Percentiles rank a stretch among this genome's conserved stretches.
phyloP scores from a whole-genome alignment of 208 protist genomes.

The Crithidia bombi region DNA sequence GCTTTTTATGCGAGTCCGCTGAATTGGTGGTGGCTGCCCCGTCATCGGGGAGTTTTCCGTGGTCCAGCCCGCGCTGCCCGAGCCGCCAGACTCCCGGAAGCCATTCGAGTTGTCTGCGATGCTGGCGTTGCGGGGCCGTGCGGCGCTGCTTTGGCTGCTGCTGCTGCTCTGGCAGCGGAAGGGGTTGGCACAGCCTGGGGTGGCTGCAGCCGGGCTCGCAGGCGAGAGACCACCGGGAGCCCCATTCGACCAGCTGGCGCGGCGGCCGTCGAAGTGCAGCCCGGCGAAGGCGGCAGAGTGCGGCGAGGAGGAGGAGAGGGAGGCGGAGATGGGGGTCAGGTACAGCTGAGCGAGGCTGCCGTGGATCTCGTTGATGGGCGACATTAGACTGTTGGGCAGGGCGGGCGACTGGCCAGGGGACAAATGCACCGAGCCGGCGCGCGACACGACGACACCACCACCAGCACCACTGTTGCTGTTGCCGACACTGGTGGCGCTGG shows the following conservation, averaged over 20 bases:
- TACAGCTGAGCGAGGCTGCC: constrained; percentile 26
- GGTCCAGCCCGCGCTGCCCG: not conserved
- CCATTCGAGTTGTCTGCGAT: constrained; percentile 1
- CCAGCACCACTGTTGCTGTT: constrained; percentile 3
- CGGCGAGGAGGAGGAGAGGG: constrained; percentile 9
- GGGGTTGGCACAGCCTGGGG: no score
- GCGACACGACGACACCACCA: no score
- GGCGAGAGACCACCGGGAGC: not conserved
- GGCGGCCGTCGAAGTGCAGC: constrained; percentile 24
- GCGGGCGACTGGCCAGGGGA: not conserved
- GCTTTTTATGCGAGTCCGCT: not conserved
- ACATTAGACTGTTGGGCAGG: not conserved
- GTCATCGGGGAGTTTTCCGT: not conserved
- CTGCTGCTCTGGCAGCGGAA: not conserved
- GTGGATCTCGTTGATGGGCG: constrained; percentile 15
- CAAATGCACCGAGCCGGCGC: not conserved
- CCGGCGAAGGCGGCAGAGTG: constrained; percentile 18
- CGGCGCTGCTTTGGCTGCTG: constrained; percentile 1
- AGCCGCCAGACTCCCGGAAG: not conserved
- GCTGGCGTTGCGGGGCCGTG: not conserved
- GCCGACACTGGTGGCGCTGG: constrained; percentile 5
- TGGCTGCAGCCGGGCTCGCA: not conserved
- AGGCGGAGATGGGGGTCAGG: constrained; percentile 30
- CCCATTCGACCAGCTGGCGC: constrained; percentile 20
- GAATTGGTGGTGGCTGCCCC: not conserved